phyloP scores from a whole-genome alignment of 805 yeast species.

The Isabelozyma heimii region DNA sequence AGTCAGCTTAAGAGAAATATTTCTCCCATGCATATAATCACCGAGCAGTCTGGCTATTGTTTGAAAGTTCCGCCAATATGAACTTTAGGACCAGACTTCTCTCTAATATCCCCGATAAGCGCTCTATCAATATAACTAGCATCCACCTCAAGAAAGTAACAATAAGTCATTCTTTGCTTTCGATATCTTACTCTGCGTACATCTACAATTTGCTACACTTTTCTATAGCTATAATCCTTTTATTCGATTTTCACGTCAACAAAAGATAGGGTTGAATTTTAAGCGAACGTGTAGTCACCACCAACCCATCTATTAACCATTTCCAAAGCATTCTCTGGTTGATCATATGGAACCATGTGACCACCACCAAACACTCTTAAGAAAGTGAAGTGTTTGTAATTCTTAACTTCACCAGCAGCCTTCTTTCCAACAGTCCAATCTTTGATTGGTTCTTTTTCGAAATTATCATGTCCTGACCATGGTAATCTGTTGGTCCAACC shows the following conservation, averaged over 20 bases:
- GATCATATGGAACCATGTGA: slow-evolving; percentile 93
- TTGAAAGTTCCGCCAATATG: too few species aligned
- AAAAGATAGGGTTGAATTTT: background rate
- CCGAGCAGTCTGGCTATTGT: background rate
- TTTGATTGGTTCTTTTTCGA: slow-evolving; percentile 37
- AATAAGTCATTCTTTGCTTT: too few species aligned
- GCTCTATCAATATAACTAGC: too few species aligned
- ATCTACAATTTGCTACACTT: too few species aligned
- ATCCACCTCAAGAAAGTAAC: too few species aligned
- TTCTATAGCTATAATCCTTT: too few species aligned
- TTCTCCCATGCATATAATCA: too few species aligned
- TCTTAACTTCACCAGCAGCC: slow-evolving; percentile 71
- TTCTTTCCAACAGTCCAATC: slow-evolving; percentile 41
- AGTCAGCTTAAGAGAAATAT: too few species aligned
- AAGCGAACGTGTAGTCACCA: slow-evolving; percentile 43
- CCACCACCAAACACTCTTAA: slow-evolving; percentile 87
- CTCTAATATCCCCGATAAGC: too few species aligned
- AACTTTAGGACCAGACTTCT: too few species aligned
- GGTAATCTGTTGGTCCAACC: slow-evolving; percentile 73
- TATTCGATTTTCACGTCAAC: too few species aligned
- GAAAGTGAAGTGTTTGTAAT: slow-evolving; percentile 70
- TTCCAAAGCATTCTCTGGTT: slow-evolving; percentile 72
- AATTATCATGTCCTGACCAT: slow-evolving; percentile 59
- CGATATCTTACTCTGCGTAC: too few species aligned
- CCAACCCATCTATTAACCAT: slow-evolving; percentile 84